Base-by-base conservation (phyloP, 1,284 basidiomycete species). In the Apiotrichum mycotoxinovorans region DNA sequence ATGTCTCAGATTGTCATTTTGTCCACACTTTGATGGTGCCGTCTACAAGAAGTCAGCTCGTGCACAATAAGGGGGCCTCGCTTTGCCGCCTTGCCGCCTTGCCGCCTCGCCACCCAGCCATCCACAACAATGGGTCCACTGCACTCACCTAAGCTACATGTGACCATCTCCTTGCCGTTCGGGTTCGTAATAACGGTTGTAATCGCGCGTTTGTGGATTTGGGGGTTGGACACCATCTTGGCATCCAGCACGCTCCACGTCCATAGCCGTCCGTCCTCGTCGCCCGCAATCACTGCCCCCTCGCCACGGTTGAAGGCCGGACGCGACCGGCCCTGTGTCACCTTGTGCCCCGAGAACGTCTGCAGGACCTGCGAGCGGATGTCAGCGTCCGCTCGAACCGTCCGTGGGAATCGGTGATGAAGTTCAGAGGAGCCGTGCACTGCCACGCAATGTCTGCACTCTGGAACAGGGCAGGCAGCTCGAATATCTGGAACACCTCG, bases 171-270 rank as follows among this genome's bases (percentile, higher is more conserved):
- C 34, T 84, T 83, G 1, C 84, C 81, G 57, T 89, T 86, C n/a
- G 80, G 91, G 17, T 60, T 51, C 17, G 43, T 52, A 10, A 63
- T 17, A 7, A 63, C 61, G 15, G 17, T 17, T 9, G 57, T 60
- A 43, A 98, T 85, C 25, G 89, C 83, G 72, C 88, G 91, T 47
- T 85, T 80, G 71, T 96, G 92, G 2, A 84, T 83, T 70, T 84
- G 88, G 42, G 84, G 84, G 23, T 83, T 84, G 54, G 82, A 78
- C 22, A 91, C 68, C 22, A 84, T 78, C 53, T 84, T 85, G 8
- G 84, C 87, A 72, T 91, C 87, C 27, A 96, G 82, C 53, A 97
- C 79, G 69, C 95, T 91, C 94, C 95, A 99, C 38, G 84, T 85
- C 87, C 90, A 93, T 7, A 98, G 79, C 57, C 78, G 78, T 0